phyloP scores from a whole-genome alignment of 1,284 basidiomycete genomes.

The Laetiporus sulphureus region DNA sequence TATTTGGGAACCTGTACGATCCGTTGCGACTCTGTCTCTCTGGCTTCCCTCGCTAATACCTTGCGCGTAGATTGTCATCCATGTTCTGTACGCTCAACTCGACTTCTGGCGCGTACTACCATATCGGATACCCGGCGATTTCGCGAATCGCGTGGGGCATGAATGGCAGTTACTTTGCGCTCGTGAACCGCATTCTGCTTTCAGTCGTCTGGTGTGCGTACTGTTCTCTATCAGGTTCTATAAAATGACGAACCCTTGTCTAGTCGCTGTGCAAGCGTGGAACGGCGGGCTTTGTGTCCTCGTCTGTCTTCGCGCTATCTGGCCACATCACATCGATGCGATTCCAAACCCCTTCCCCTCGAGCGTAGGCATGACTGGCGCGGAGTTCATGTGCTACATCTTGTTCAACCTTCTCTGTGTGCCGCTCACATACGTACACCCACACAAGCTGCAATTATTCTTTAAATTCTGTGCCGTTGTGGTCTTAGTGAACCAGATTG shows the following conservation, averaged over 20 bases:
- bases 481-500: conserved; percentile 13
- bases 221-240: neutral
- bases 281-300: conserved; percentile 8
- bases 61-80: neutral
- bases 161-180: conserved; percentile 18
- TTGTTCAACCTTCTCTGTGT: conserved; percentile 11
- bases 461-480: conserved; percentile 14
- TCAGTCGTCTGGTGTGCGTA: conserved; percentile 19
- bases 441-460: conserved; percentile 15
- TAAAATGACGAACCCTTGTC: neutral
- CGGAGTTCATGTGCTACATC: conserved; percentile 7
- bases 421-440: conserved; percentile 14
- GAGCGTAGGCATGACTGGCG: conserved; percentile 5
- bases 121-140: conserved; percentile 17
- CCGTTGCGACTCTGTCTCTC: too few species aligned
- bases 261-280: conserved; percentile 8
- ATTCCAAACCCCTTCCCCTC: conserved; percentile 7
- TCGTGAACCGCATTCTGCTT: conserved; percentile 16
- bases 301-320: conserved; percentile 7
- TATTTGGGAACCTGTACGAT: conserved; percentile 12
- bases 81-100: conserved; percentile 6
- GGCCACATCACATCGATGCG: conserved; percentile 4
- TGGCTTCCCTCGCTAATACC: too few species aligned
- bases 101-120: conserved; percentile 16
- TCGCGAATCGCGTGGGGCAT: conserved; percentile 17